phyloP scores from a whole-genome alignment of 2,329 filamentous ascomycete genomes.

The Plenodomus lindquistii region DNA sequence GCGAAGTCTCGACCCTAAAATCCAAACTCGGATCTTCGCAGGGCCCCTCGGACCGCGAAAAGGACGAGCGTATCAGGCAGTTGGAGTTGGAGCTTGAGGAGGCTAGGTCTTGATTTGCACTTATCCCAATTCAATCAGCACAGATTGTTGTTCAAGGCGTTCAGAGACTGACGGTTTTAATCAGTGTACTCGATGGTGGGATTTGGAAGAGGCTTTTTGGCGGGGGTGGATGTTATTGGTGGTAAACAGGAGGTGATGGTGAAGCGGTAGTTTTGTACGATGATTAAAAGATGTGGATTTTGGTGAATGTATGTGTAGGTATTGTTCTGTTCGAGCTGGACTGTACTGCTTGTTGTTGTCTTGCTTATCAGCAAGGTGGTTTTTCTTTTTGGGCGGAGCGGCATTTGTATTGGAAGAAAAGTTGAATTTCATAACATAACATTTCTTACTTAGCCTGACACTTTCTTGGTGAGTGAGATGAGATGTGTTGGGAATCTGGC shows the following conservation, averaged over 20 bases:
- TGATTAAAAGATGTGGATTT: background rate
- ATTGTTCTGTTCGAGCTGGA: background rate
- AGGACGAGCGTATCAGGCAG: slow-evolving; percentile 47
- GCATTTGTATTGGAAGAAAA: slow-evolving; percentile 4
- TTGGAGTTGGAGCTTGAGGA: slow-evolving; percentile 49
- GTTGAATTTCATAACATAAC: too few relatives aligned
- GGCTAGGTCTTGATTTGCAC: slow-evolving; percentile 38
- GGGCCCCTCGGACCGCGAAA: slow-evolving; percentile 39
- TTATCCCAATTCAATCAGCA: too few relatives aligned
- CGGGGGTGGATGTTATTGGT: background rate
- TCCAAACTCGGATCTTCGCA: slow-evolving; percentile 62
- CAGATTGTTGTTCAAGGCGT: too few relatives aligned
- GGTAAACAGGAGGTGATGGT: too few relatives aligned
- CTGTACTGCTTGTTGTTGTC: background rate
- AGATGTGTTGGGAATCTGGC: too few relatives aligned
- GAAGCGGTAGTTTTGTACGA: background rate
- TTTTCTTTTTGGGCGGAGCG: slow-evolving; percentile 16
- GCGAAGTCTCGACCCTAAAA: slow-evolving; percentile 67
- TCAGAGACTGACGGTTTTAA: background rate
- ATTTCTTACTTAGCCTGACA: background rate
- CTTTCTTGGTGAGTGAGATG: too few relatives aligned
- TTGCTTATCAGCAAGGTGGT: slow-evolving; percentile 14
- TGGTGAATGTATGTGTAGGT: slow-evolving; percentile 14
- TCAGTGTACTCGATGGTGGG: too few relatives aligned
- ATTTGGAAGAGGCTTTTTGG: background rate